Percentiles rank a stretch among this genome's conserved stretches.
These are phyloP conservation scores for Coemansia sp. DNA, from an alignment of 192 early-diverging fungal genomes.

Conservation along the genomic window DNA sequence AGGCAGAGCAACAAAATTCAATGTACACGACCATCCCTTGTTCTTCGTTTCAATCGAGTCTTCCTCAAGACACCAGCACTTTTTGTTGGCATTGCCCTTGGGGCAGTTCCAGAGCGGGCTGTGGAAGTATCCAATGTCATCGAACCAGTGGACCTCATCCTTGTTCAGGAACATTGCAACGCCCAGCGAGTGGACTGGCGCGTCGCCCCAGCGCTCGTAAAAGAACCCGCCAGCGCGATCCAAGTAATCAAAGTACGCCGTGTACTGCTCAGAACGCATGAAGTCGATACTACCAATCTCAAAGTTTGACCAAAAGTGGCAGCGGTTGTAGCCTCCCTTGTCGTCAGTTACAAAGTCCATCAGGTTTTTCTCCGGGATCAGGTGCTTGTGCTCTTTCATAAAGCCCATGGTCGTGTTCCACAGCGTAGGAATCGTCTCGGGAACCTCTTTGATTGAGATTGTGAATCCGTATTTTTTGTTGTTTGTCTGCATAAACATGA, in stretches of 20 bases:
- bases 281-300: slow-evolving; percentile 69
- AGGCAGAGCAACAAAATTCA: slow-evolving; percentile 43
- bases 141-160: slow-evolving; percentile 65
- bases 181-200: slow-evolving; percentile 65
- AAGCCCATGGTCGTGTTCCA: slow-evolving; percentile 66
- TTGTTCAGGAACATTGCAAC: slow-evolving; percentile 59
- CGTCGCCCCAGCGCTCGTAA: slow-evolving; percentile 72
- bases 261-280: slow-evolving; percentile 59
- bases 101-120: slow-evolving; percentile 41
- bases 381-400: slow-evolving; percentile 56
- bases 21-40: slow-evolving; percentile 43
- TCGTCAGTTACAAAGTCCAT: slow-evolving; percentile 60
- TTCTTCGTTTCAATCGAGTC: slow-evolving; percentile 44
- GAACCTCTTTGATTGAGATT: slow-evolving; percentile 66
- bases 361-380: slow-evolving; percentile 57
- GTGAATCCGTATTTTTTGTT: slow-evolving; percentile 75
- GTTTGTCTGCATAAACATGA: slow-evolving; percentile 70
- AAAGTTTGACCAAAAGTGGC: slow-evolving; percentile 79
- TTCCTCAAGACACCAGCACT: slow-evolving; percentile 44
- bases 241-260: slow-evolving; percentile 66
- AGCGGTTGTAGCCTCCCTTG: slow-evolving; percentile 57
- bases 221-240: slow-evolving; percentile 81
- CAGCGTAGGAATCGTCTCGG: slow-evolving; percentile 67
- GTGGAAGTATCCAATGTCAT: slow-evolving; percentile 69
- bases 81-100: slow-evolving; percentile 24